Conservation (phyloP, 805 yeast genomes). For the Candida vaughaniae region DNA sequence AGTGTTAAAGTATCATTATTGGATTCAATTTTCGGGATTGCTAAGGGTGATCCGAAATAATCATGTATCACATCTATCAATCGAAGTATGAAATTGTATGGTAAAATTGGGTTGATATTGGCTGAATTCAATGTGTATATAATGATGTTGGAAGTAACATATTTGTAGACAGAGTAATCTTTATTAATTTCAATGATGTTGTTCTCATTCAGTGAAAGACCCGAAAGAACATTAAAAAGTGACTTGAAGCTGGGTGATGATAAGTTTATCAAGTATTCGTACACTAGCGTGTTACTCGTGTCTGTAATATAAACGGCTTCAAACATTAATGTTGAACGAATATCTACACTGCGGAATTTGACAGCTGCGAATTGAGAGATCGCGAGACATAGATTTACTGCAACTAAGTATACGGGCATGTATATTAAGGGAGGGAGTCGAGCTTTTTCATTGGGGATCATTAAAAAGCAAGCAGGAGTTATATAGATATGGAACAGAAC, state of each 20-base stretch:
- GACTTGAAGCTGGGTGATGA: conserved; percentile 33
- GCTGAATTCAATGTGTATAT: conserved; percentile 29
- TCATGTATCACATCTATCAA: conserved; percentile 53
- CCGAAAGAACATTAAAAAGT: conserved; percentile 15
- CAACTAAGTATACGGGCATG: conserved; percentile 8
- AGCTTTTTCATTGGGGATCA: conserved; percentile 12
- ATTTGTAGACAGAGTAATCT: conserved; percentile 27
- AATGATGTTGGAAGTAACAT: conserved; percentile 20
- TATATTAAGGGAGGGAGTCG: conserved; percentile 12
- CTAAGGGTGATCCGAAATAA: conserved; percentile 58
- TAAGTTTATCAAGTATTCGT: conserved; percentile 32
- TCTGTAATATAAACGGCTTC: conserved; percentile 46
- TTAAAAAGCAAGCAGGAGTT: conserved; percentile 2
- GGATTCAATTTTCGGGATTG: conserved; percentile 57
- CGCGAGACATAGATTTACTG: too few species aligned
- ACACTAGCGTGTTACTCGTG: conserved; percentile 29
- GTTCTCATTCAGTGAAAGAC: conserved; percentile 7
- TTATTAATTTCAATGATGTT: conserved; percentile 29
- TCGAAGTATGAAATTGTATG: conserved; percentile 51
- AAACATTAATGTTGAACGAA: too few species aligned
- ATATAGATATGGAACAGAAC: too few species aligned
- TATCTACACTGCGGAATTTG: not conserved
- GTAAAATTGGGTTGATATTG: conserved; percentile 48
- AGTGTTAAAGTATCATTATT: conserved; percentile 71
- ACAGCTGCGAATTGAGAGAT: too few species aligned